Evolutionary conservation across 2,329 filamentous ascomycete species (phyloP), one percentile per base, ranked within the genome.

Genomic region (Diplodia corticola): DNA sequence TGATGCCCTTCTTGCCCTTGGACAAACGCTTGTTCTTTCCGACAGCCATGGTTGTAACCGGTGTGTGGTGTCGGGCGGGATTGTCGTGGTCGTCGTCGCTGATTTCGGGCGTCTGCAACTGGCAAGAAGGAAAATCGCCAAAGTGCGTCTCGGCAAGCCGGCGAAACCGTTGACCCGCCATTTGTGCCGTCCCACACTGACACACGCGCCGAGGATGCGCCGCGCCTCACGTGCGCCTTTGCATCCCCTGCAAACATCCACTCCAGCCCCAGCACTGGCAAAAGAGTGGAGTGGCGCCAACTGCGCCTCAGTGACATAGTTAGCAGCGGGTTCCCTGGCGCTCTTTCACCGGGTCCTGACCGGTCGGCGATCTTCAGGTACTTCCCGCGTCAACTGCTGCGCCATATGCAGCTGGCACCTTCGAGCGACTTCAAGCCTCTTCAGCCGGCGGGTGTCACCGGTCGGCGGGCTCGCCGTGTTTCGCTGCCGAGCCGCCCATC

Each of bases 1-100:
- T 98, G 82, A 98, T 88, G 84, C 95, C 94, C 90, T 99, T 99
- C 92, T 98, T 99, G 86, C 95, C 95, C 89, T 99, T 99, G 74
- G 95, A 98, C 87, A 99, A 89, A 88, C 95, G 93, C 93, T 99
- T 99, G 90, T 99, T 99, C 92, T 92, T 92, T 86, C 90, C 90
- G 83, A 92, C 90, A 87, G 90, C 90, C 90, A 92, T 90, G 82
- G 82, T 89, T 88, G 85, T 85, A 85, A 87, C 82, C 82, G 78
- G 73, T 70, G 68, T 69, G 71, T 70, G 70, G 66, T 69, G 68
- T 68, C 68, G 67, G 37, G 69, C 67, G 73, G 40, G 70, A 73
- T 74, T 72, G 75, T 76, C 71, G 75, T 73, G 33, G 64, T 66
- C 64, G 67, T 67, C 64, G 68, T 68, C 71, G 72, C 68, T 64